phyloP scores from a whole-genome alignment of 305 asterid species.

The Fraxinus platypoda region DNA sequence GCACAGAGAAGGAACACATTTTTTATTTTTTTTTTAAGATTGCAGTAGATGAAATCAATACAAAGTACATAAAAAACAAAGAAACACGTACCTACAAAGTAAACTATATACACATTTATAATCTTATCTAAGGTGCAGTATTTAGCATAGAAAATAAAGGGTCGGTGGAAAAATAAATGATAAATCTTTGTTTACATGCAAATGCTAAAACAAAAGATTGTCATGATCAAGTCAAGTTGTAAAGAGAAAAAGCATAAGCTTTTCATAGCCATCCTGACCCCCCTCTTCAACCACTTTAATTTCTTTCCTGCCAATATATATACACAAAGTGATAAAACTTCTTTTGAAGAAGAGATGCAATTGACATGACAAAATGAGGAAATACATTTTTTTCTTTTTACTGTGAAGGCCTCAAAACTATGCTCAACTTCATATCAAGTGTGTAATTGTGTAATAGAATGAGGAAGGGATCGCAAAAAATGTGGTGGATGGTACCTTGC shows the following conservation, averaged over 20 bases:
- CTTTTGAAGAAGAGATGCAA: not conserved
- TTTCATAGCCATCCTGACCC: not conserved
- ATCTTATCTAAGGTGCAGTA: slow-evolving; percentile 13
- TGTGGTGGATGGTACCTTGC: slow-evolving; percentile 55
- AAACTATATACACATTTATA: not conserved
- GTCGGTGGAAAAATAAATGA: not conserved
- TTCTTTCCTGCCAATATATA: slow-evolving; percentile 29
- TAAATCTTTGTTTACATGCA: slow-evolving; percentile 6
- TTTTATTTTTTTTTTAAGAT: too few species aligned
- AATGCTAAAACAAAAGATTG: slow-evolving; percentile 20
- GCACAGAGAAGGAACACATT: not conserved
- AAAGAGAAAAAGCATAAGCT: not conserved
- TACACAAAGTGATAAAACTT: not conserved
- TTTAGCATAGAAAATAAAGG: too few species aligned
- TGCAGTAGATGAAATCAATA: not conserved
- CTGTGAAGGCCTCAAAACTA: not conserved
- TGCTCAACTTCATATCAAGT: not conserved
- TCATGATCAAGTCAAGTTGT: slow-evolving; percentile 28
- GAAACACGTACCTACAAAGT: not conserved
- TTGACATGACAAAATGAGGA: slow-evolving; percentile 25
- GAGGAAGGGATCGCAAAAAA: slow-evolving; percentile 42
- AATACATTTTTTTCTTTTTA: not conserved
- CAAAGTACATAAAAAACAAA: too few species aligned
- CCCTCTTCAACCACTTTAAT: not conserved
- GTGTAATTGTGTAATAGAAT: slow-evolving; percentile 8